Evolutionary conservation across 495 filamentous ascomycete genomes (phyloP).

Genomic region (Penicillium longicatenatum): DNA sequence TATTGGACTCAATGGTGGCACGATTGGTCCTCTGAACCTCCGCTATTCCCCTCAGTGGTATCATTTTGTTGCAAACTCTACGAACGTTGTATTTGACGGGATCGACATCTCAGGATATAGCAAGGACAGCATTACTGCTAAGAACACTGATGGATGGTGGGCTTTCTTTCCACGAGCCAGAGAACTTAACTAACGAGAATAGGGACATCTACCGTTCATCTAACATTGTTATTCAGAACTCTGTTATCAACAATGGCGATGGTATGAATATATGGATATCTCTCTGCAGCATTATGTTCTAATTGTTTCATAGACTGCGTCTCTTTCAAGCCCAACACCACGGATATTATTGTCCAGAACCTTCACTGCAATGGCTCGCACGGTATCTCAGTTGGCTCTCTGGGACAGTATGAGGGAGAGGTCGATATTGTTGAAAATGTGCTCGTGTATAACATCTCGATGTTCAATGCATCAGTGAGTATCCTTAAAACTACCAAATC

Average conservation of each 20-base stretch:
- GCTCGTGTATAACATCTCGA: slow-evolving; percentile 65
- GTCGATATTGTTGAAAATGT: slow-evolving; percentile 68
- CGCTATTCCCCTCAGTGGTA: slow-evolving; percentile 68
- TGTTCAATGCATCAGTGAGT: slow-evolving; percentile 60
- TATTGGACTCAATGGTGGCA: slow-evolving; percentile 62
- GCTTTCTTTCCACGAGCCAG: not conserved
- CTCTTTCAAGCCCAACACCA: slow-evolving; percentile 78
- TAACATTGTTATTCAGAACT: slow-evolving; percentile 68
- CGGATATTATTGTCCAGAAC: slow-evolving; percentile 72
- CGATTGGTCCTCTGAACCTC: slow-evolving; percentile 61
- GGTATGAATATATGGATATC: slow-evolving; percentile 33
- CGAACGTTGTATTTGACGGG: slow-evolving; percentile 65
- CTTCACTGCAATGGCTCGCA: slow-evolving; percentile 71
- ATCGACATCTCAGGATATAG: slow-evolving; percentile 63
- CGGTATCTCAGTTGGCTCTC: slow-evolving; percentile 69
- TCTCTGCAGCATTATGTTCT: slow-evolving; percentile 4
- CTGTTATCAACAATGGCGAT: slow-evolving; percentile 67
- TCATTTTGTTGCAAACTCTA: slow-evolving; percentile 67
- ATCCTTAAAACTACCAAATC: too few relatives aligned
- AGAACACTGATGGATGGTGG: slow-evolving; percentile 70
- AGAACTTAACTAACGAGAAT: slow-evolving; percentile 1
- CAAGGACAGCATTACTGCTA: slow-evolving; percentile 53
- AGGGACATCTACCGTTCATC: slow-evolving; percentile 65
- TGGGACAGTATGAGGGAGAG: slow-evolving; percentile 65
- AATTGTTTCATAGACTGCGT: slow-evolving; percentile 57